Evolutionary conservation across 441 rosid genomes (phyloP), one percentile per base, ranked within the genome.

Genomic region (Aquilaria agallochum): DNA sequence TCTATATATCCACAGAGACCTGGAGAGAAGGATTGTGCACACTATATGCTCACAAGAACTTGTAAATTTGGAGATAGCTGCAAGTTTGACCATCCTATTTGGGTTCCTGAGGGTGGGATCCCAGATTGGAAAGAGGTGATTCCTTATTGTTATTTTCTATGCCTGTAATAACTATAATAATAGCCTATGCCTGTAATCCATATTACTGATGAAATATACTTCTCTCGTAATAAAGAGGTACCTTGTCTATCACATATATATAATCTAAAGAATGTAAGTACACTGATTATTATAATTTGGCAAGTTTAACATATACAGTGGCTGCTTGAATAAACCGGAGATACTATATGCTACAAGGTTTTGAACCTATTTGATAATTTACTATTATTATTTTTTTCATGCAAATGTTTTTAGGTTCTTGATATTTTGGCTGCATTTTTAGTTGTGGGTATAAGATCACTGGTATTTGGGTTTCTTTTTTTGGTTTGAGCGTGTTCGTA

Each of bases 121-220:
- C 97, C 97, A 81, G 92, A 88, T 88, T 93, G 97, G 98, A 93
- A 90, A 93, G 98, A 93, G 98, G 98, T 93, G 98, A 93, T 80
- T 69, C 73, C 79, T 81, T 84, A 80, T 76, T 79, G 65, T 80
- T 76, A 76, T 73, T 31, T 68, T 70, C 77, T 77, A 76, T 66
- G 65, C 80, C 76, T 77, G 63, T 76, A 31, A 68, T 70, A 20
- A 20, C 27, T 20, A 20, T 20, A 62, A 46, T 69, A 51, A 68
- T 66, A 71, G 6, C 46, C 52, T 50, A 53, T 59, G 40, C 60
- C 47, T 58, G 58, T 65, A 40, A 40, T 40, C 9, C 45, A 5
- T 7, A 40, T 40, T 40, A 40, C 45, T 40, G 9, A 4, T 40
- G 9, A 40, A 40, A 40, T 40, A 10, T 10, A 40, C 45, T 10